Base-by-base conservation (phyloP, 768 basidiomycete genomes). In the Hygrophorus russula region DNA sequence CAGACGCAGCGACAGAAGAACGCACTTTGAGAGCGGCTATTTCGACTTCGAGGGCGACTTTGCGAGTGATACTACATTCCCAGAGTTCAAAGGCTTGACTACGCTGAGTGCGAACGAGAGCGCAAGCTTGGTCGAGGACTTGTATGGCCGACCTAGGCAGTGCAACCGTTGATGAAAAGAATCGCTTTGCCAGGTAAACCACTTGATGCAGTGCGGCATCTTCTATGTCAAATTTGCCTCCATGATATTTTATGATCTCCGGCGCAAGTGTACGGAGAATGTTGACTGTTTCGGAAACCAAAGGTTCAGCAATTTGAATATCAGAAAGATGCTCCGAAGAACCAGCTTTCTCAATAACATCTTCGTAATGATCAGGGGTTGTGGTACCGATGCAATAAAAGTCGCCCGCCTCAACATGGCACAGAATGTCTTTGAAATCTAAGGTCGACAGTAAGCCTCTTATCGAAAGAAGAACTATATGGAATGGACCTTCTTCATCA, bases 231-330 rank as follows among this genome's bases (percentile, higher is more conserved):
- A 98, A 92, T 43, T 83, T 72, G 35, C 97, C 90, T 50, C 88
- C 89, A 46, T 91, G 89, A 54, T 89, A 83, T 0, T 93, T 88
- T 59, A 89, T 85, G 58, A 96, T 96, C 60, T 90, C 90, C 57
- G 94, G 91, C 34, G 86, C 73, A 58, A 97, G 90, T 45, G 94
- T 94, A 50, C 94, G 82, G 30, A 98, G 72, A 49, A 97, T 98
- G 51, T 74, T 84, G 64, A 98, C 91, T 0, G 94, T 85, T 51
- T 94, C 91, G 4, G 82, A 62, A 0, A 97, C 93, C 9, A 68
- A 66, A 0, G 94, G 94, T 57, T 98, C 94, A 51, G 91, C 91
- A 46, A 98, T 79, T 19, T 93, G 56, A 33, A 98, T 91, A 59
- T 96, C 91, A 2, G 92, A 89, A 59, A 94, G 93, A 49, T 92